Evolutionary conservation across 2,329 filamentous ascomycete genomes (phyloP).

Genomic region (Escovopsis sp.): DNA sequence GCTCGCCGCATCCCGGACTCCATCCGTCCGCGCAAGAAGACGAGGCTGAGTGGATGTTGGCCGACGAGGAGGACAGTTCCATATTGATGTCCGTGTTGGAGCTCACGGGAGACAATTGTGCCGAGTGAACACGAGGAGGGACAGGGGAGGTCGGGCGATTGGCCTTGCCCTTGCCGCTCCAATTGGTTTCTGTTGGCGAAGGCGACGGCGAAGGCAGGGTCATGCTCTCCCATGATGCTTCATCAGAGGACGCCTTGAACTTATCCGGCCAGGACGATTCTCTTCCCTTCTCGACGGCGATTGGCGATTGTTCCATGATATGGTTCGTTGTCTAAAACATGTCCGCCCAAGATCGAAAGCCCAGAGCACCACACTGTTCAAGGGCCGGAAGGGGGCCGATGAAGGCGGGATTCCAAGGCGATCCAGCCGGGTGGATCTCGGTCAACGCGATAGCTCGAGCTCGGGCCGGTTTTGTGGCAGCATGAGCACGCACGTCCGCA

Average conservation of each 20-base stretch:
- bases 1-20: constrained; percentile 26
- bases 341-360: constrained; percentile 10
- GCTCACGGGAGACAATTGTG: constrained; percentile 40
- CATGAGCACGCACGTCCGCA: constrained; percentile 2
- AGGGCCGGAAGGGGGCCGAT: neutral
- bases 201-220: constrained; percentile 14
- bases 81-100: constrained; percentile 30
- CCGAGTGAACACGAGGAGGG: constrained; percentile 17
- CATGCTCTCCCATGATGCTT: constrained; percentile 15
- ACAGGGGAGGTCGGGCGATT: constrained; percentile 12
- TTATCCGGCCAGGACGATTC: constrained; percentile 31
- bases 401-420: constrained; percentile 3
- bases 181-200: constrained; percentile 17
- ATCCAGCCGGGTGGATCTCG: constrained; percentile 3
- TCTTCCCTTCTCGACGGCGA: constrained; percentile 26
- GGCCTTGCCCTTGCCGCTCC: constrained; percentile 9
- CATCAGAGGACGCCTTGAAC: constrained; percentile 30
- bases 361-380: neutral
- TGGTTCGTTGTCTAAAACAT: constrained; percentile 27
- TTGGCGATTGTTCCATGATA: constrained; percentile 32
- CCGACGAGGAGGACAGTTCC: constrained; percentile 25
- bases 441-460: constrained; percentile 7
- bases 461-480: constrained; percentile 4
- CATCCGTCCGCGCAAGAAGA: constrained; percentile 32
- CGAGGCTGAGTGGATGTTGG: constrained; percentile 30